Percentiles rank a stretch among this genome's conserved stretches.
Conservation (phyloP, 495 filamentous ascomycete genomes). For the Neurospora sp. region DNA sequence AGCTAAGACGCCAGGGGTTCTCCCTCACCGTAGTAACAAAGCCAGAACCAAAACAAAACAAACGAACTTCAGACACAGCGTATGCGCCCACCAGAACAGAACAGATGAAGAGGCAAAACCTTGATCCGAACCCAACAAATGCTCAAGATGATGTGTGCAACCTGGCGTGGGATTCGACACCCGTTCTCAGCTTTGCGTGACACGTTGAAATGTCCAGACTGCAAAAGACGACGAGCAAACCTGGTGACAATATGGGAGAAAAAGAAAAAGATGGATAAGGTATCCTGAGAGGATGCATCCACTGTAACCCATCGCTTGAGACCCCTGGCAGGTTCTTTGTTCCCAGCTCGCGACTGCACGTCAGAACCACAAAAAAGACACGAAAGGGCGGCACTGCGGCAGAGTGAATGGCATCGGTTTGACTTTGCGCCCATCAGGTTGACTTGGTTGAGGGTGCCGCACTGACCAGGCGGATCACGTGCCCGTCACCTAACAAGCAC, state of each 20-base stretch:
- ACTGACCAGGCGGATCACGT: constrained; percentile 22
- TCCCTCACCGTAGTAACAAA: background rate
- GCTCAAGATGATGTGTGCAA: background rate
- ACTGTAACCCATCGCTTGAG: background rate
- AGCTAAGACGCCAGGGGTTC: background rate
- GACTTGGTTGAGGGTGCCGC: constrained; percentile 3
- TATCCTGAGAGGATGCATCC: background rate
- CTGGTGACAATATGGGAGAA: background rate
- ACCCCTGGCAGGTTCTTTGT: background rate
- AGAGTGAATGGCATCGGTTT: background rate
- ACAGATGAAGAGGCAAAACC: background rate
- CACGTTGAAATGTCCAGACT: background rate
- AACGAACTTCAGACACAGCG: background rate
- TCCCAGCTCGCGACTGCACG: background rate
- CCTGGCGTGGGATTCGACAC: background rate
- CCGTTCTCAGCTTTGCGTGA: background rate
- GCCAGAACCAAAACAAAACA: background rate
- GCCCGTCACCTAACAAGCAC: constrained; percentile 9
- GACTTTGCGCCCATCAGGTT: background rate
- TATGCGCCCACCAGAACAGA: background rate
- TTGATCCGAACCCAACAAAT: background rate
- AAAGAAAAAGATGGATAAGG: background rate
- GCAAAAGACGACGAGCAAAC: background rate
- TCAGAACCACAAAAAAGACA: background rate
- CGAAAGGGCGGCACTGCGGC: background rate